These are phyloP conservation scores for Cercospora beticola DNA, from an alignment of 2,329 filamentous ascomycete species.

Conservation along the genomic window DNA sequence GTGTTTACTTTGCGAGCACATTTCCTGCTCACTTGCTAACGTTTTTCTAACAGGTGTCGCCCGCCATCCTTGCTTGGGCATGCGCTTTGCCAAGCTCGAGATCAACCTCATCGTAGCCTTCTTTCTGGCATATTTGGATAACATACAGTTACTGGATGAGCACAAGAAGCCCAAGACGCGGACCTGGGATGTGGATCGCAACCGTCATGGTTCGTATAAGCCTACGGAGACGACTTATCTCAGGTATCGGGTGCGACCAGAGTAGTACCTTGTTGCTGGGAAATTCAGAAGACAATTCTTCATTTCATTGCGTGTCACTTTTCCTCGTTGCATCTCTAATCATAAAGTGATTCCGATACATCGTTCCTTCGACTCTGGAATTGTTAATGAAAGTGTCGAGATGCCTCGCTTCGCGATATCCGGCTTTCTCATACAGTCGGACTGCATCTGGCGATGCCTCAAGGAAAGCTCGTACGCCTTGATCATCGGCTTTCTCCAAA, in stretches of 20 bases:
- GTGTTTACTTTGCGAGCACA: conserved; percentile 5
- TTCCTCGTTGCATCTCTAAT: conserved; percentile 14
- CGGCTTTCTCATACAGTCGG: conserved; percentile 41
- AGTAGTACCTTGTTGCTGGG: conserved; percentile 8
- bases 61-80: conserved; percentile 47
- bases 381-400: conserved; percentile 33
- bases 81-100: conserved; percentile 55
- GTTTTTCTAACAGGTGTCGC: conserved; percentile 26
- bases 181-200: conserved; percentile 40
- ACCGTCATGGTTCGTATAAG: conserved; percentile 44
- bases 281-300: no score
- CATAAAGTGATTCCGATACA: conserved; percentile 34
- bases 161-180: conserved; percentile 37
- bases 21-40: not conserved
- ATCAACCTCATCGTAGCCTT: conserved; percentile 52
- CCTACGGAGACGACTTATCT: conserved; percentile 40
- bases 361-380: conserved; percentile 22
- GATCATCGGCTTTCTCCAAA: conserved; percentile 40
- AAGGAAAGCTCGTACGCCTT: conserved; percentile 40
- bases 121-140: conserved; percentile 53
- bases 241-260: conserved; percentile 40
- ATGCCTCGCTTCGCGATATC: conserved; percentile 32
- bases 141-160: conserved; percentile 47
- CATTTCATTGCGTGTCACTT: no score
- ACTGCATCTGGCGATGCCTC: conserved; percentile 40